phyloP scores from a whole-genome alignment of 2,329 filamentous ascomycete species.

The Venturia pyrina region DNA sequence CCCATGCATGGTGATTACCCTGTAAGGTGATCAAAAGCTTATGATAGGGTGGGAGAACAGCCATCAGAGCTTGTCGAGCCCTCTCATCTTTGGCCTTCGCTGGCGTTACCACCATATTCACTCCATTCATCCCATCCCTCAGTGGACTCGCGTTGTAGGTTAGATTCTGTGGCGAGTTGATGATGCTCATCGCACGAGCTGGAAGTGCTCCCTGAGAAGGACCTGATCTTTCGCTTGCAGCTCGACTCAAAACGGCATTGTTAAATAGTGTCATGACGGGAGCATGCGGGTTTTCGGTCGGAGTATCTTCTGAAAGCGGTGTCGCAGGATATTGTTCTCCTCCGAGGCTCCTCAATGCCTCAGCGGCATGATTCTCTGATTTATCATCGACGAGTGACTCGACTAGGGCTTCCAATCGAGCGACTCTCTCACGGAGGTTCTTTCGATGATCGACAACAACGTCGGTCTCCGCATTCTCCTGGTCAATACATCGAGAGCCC shows the following conservation, averaged over 20 bases:
- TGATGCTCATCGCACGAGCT: constrained; percentile 15
- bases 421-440: constrained; percentile 33
- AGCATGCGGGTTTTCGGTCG: constrained; percentile 16
- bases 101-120: constrained; percentile 19
- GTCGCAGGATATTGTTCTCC: constrained; percentile 3
- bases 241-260: constrained; percentile 16
- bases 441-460: constrained; percentile 32
- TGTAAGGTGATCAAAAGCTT: constrained; percentile 22
- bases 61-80: constrained; percentile 26
- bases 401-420: constrained; percentile 31
- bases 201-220: neutral
- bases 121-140: constrained; percentile 15
- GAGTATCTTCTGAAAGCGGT: constrained; percentile 9
- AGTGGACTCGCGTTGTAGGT: constrained; percentile 13
- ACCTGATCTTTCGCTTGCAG: constrained; percentile 1
- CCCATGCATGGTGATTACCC: constrained; percentile 32
- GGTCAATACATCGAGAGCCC: constrained; percentile 35
- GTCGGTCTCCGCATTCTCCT: constrained; percentile 32
- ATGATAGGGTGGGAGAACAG: constrained; percentile 25
- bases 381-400: constrained; percentile 25
- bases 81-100: constrained; percentile 25
- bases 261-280: constrained; percentile 30
- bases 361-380: constrained; percentile 10
- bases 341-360: constrained; percentile 12
- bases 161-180: constrained; percentile 10